These are phyloP conservation scores for Paramecium biaurelia DNA, from an alignment of 73 alveolate species.

Conservation along the genomic window DNA sequence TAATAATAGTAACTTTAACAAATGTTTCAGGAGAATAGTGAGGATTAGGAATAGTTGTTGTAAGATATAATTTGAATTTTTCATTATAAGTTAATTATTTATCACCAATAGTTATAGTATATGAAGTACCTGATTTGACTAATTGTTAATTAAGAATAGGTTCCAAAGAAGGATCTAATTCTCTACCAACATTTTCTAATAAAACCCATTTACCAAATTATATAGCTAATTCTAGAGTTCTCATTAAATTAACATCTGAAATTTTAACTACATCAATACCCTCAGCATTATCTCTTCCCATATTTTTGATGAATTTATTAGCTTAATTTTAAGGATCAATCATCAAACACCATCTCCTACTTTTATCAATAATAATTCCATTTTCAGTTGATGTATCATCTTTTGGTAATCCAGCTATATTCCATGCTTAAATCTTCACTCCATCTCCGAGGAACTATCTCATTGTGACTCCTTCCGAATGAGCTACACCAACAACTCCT, in stretches of 20 bases:
- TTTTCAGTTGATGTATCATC: slow-evolving; percentile 97
- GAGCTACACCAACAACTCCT: slow-evolving; percentile 78
- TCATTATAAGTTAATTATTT: slow-evolving; percentile 71
- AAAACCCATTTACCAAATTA: slow-evolving; percentile 99
- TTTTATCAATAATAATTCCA: slow-evolving; percentile 94
- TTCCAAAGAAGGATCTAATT: slow-evolving; percentile 99
- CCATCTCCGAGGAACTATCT: slow-evolving; percentile 97
- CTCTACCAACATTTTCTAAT: slow-evolving; percentile 99
- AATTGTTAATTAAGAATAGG: slow-evolving; percentile 93
- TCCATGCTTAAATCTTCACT: slow-evolving; percentile 72
- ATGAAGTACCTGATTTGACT: slow-evolving; percentile 51
- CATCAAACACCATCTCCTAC: slow-evolving; percentile 99
- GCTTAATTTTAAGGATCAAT: slow-evolving; percentile 99
- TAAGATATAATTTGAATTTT: slow-evolving; percentile 94
- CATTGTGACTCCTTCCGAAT: slow-evolving; percentile 94
- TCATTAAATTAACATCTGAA: slow-evolving; percentile 65
- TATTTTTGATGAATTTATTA: slow-evolving; percentile 96
- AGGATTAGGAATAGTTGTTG: slow-evolving; percentile 99
- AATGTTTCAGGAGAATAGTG: slow-evolving; percentile 99
- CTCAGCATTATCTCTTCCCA: slow-evolving; percentile 94
- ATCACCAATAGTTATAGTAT: slow-evolving; percentile 82
- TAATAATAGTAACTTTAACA: slow-evolving; percentile 98
- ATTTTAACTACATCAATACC: slow-evolving; percentile 59
- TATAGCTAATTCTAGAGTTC: slow-evolving; percentile 86
- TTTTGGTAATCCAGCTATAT: slow-evolving; percentile 86